These are phyloP conservation scores for Boechera retrofracta DNA, from an alignment of 345 rosid genomes.

Conservation along the genomic window DNA sequence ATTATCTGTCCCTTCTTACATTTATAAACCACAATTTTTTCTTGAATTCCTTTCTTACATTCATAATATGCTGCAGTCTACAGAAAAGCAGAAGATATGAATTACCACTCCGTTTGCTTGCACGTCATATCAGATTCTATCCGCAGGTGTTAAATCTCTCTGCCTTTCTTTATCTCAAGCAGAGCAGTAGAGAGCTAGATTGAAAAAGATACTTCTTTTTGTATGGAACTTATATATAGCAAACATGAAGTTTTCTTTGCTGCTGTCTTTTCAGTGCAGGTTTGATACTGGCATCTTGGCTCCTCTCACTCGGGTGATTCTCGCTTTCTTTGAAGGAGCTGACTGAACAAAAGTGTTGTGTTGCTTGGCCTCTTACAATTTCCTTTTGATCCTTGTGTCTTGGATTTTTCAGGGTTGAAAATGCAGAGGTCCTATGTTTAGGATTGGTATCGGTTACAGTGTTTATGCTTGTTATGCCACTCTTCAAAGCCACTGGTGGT, in stretches of 20 bases:
- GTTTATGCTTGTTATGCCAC: conserved; percentile 88
- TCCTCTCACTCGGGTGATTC: conserved; percentile 86
- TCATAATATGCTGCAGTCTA: conserved; percentile 61
- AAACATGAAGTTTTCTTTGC: conserved; percentile 46
- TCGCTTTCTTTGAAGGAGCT: conserved; percentile 25
- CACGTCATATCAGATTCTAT: conserved; percentile 95
- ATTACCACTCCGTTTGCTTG: conserved; percentile 89
- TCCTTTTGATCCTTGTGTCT: conserved; percentile 27
- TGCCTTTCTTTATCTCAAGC: conserved; percentile 25
- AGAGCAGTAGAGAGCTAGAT: neutral
- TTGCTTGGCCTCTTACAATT: conserved; percentile 26
- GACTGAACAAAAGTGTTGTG: conserved; percentile 17
- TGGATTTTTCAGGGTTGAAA: conserved; percentile 70
- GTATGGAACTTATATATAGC: conserved; percentile 9
- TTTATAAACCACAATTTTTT: neutral
- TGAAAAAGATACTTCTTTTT: neutral
- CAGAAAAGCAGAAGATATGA: conserved; percentile 98
- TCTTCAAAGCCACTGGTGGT: conserved; percentile 79
- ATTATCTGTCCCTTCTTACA: conserved; percentile 20
- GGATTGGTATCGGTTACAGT: conserved; percentile 85
- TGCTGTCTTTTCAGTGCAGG: conserved; percentile 87
- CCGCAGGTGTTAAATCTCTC: conserved; percentile 65
- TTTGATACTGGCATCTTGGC: conserved; percentile 95
- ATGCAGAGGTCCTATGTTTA: conserved; percentile 93
- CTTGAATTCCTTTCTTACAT: conserved; percentile 12